A percentile compares a stretch with the other conserved stretches of the same genome.
Conservation (phyloP, 1,284 basidiomycete genomes). For the Moniliophthora roreri region DNA sequence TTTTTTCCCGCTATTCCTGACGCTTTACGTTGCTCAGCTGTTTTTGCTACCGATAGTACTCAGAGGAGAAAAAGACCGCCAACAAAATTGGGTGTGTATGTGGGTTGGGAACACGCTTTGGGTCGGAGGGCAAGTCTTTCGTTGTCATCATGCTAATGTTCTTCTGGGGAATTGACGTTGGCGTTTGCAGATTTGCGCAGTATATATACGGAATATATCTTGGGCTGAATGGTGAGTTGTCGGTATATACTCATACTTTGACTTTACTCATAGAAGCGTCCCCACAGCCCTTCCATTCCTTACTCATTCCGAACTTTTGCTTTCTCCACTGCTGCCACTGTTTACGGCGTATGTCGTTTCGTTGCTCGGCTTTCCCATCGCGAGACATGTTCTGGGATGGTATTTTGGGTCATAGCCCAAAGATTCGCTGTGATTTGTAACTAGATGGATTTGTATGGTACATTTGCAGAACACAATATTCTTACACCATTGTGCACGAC, state of each 20-base stretch:
- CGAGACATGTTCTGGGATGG: constrained; percentile 69
- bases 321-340: constrained; percentile 83
- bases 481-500: no score
- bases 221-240: constrained; percentile 69
- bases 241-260: background rate
- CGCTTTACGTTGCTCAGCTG: constrained; percentile 84
- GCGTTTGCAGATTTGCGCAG: constrained; percentile 64
- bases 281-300: constrained; percentile 84
- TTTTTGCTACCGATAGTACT: constrained; percentile 82
- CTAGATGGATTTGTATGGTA: background rate
- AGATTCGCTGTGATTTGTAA: constrained; percentile 16
- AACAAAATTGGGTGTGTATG: constrained; percentile 84
- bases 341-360: constrained; percentile 85
- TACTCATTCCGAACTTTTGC: constrained; percentile 80
- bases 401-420: constrained; percentile 68
- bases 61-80: constrained; percentile 33
- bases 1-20: constrained; percentile 91
- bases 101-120: constrained; percentile 94
- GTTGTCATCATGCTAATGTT: background rate
- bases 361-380: constrained; percentile 87
- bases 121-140: constrained; percentile 66
- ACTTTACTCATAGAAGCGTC: background rate
- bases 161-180: background rate
- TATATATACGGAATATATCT: constrained; percentile 91
- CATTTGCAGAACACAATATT: no score